Evolutionary conservation across 306 rosid genomes (phyloP), one percentile per base, ranked within the genome.

Genomic region (Casuarina glauca): DNA sequence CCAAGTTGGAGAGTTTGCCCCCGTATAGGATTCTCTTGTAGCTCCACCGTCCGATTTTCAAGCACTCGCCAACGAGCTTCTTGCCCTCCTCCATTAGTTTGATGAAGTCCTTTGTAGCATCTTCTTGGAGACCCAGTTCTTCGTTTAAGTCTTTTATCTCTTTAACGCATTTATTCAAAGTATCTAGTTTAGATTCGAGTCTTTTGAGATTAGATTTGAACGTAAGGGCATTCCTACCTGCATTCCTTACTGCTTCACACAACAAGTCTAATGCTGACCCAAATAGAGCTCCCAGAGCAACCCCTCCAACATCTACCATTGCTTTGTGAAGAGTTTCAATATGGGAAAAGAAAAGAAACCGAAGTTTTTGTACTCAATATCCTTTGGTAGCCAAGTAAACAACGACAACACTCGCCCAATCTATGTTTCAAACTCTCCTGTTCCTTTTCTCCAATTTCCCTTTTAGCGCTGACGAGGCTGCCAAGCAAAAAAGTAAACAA

Each of bases 151-250:
- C 10, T 1, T 20, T 19, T 9, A 83, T 83, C 7, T 83, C 60
- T 2, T 53, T 8, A 17, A 75, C 17, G 41, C 55, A 51, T 3
- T 75, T 76, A 6, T 0, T 3, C 11, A 76, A 13, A 48, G 44
- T 2, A 1, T 52, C 4, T 12, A 84, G 55, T 9, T 20, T 80
- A 20, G 16, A 9, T 3, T 3, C 2, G 77, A 84, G 64, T n/a
- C 36, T 53, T 19, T 52, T 36, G 35, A 83, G 78, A 36, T 20
- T 54, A 50, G 73, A 8, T 57, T 35, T 44, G 66, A 84, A 80
- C 52, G n/a, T 9, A 32, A 4, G 16, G 35, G 68, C 20, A 42
- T 72, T 73, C 15, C 13, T 6, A 32, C 35, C 45, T 12, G 36
- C 63, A 20, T 73, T 12, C 39, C 19, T 41, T 39, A 80, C n/a